Percentiles rank a stretch among this genome's conserved stretches.
Evolutionary conservation across 208 protist genomes (phyloP).

Genomic region (Herpetomonas samuelpessoai): DNA sequence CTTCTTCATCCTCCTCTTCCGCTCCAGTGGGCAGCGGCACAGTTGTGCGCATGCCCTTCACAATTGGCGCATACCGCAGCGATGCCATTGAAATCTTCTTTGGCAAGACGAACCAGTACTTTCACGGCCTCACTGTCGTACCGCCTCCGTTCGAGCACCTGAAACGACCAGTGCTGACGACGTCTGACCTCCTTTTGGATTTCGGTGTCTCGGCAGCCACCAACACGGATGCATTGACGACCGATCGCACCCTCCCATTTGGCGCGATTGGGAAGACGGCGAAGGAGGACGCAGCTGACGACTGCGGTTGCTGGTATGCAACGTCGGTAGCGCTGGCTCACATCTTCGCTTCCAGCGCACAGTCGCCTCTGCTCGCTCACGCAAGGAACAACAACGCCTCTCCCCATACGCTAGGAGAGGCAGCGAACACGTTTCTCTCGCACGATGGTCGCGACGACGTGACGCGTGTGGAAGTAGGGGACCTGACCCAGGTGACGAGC

Average conservation of each 20-base stretch:
- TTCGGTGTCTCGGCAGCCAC: slow-evolving; percentile 34
- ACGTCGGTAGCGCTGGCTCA: slow-evolving; percentile 49
- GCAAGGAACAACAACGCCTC: not conserved
- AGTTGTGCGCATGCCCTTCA: slow-evolving; percentile 72
- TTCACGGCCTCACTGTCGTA: slow-evolving; percentile 67
- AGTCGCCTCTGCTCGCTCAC: not conserved
- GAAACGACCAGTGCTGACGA: slow-evolving; percentile 30
- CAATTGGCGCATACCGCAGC: slow-evolving; percentile 72
- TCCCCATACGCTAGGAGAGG: not conserved
- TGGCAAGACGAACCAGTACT: slow-evolving; percentile 71
- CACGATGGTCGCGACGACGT: not conserved
- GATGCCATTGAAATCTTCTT: slow-evolving; percentile 82
- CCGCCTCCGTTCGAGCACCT: slow-evolving; percentile 85
- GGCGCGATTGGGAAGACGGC: not conserved
- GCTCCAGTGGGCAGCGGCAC: slow-evolving; percentile 8
- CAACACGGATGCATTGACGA: not conserved
- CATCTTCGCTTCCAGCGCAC: slow-evolving; percentile 11
- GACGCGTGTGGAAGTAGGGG: too few relatives aligned
- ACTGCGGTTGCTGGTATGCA: slow-evolving; percentile 50
- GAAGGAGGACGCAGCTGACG: slow-evolving; percentile 1
- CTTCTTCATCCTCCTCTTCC: too few relatives aligned
- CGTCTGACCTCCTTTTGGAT: slow-evolving; percentile 57
- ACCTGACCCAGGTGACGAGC: not conserved
- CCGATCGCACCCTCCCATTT: not conserved
- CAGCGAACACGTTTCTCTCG: not conserved